phyloP scores from a whole-genome alignment of 208 protist genomes.

The Phytomonas sp. region DNA sequence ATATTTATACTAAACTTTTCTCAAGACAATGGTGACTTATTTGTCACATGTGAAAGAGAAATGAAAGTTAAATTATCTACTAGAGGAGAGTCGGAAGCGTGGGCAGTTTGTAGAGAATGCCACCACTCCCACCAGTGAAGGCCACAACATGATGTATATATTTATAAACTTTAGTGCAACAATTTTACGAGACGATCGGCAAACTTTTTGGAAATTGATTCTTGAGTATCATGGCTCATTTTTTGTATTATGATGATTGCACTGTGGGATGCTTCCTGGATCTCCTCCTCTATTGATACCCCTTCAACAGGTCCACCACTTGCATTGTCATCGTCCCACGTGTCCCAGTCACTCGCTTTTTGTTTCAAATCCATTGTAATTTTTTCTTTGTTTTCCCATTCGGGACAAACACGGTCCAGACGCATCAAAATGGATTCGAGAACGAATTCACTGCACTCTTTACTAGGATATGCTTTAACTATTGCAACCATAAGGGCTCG shows the following conservation, averaged over 20 bases:
- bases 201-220: not conserved
- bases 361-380: not conserved
- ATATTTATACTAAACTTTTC: not conserved
- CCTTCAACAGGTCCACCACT: not conserved
- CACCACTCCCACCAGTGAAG: too few species aligned
- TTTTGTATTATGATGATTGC: not conserved
- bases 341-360: not conserved
- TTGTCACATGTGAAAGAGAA: not conserved
- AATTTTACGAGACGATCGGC: not conserved
- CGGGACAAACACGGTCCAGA: not conserved
- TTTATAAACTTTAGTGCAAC: not conserved
- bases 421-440: not conserved
- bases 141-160: not conserved
- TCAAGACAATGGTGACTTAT: not conserved
- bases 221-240: not conserved
- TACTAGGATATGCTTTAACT: not conserved
- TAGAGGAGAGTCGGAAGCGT: too few species aligned
- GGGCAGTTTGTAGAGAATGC: too few species aligned
- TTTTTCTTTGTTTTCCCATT: not conserved
- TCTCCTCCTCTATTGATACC: not conserved
- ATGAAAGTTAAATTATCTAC: not conserved
- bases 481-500: constrained; percentile 26
- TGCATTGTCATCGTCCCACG: not conserved
- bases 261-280: not conserved
- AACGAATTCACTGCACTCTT: not conserved